Base-by-base conservation (phyloP, 176 grass and related monocot genomes). In the Ananas comosus region DNA sequence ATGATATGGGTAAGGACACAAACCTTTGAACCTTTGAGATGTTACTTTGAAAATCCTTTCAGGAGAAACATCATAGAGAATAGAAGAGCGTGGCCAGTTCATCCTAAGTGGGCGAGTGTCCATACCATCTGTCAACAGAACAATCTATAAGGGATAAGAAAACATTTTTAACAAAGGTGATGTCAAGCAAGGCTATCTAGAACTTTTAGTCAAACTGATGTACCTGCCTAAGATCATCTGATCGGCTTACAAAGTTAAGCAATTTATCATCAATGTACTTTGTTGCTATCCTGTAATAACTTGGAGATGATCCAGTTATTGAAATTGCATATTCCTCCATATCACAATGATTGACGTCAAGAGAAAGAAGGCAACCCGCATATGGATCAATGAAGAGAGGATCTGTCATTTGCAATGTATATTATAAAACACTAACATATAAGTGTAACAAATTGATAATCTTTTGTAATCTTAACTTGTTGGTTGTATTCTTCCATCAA, bases 101-200 rank as follows among this genome's bases (percentile, higher is more conserved):
- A 96, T 66, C 83, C 93, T 96, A 78, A 92, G 92, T 4, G 93
- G 86, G 64, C 93, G 85, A 72, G 88, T 96, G 79, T 96, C 88
- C 88, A 92, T 96, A 66, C 93, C 93, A 90, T 96, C 86, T 92
- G 93, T 87, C 73, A 96, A 78, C 72, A 96, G 77, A 85, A 96
- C 88, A 81, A 92, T 90, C 93, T 96, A 87, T 81, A 85, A 70
- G 76, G 83, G 74, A 89, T 92, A 85, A 96, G 88, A 65, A 80
- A 68, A 25, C 18, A 75, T 27, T 48, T 49, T 58, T 50, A 66
- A 13, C 65, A 68, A 14, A 59, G 14, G n/a, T 8, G 6, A 18
- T 16, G 14, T 7, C 8, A 59, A 59, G 54, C 8, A 59, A 21
- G 0, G 4, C 9, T 18, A 59, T 17, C 2, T 59, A 7, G 42